Evolutionary conservation across 768 basidiomycete species (phyloP), one percentile per base, ranked within the genome.

Genomic region (Lactifluus volemus): DNA sequence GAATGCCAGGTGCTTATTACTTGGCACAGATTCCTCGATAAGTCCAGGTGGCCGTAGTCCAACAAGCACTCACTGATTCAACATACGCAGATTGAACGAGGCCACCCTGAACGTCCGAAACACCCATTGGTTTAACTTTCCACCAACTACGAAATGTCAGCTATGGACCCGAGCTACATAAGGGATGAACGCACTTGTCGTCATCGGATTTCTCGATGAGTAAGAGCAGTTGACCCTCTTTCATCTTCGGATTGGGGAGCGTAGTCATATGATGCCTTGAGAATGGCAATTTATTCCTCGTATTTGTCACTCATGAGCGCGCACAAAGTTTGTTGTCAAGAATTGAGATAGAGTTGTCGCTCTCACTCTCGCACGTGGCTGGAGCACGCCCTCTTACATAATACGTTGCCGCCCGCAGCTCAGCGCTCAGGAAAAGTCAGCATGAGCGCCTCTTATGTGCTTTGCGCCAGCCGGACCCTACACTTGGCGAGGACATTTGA

Each of bases 241-340:
- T 98, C 97, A 65, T 96, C 95, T 58, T 92, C n/a, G n/a, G n/a
- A n/a, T n/a, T n/a, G n/a, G n/a, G n/a, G n/a, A n/a, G n/a, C n/a
- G n/a, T n/a, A n/a, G n/a, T 89, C n/a, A n/a, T 97, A 99, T n/a
- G 90, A 84, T 15, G 87, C 96, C 74, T 89, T 94, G 78, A 92
- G 88, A 61, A 96, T 83, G 53, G 89, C 90, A 60, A 93, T 76
- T 70, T 89, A 92, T 55, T 77, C 75, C 54, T 85, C 82, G 61
- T 73, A 71, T 69, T 80, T 77, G 68, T 75, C 70, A 59, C 81
- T 70, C 82, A 84, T 84, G 70, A 45, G 10, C 21, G 50, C 10
- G 17, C 17, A n/a, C n/a, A n/a, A 4, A 21, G 6, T 25, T 58
- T 21, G 57, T 51, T 17, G 49, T 49, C 41, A 51, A 21, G 58